These are phyloP conservation scores for Emergomyces orientalis DNA, from an alignment of 2,329 filamentous ascomycete genomes.

Conservation along the genomic window DNA sequence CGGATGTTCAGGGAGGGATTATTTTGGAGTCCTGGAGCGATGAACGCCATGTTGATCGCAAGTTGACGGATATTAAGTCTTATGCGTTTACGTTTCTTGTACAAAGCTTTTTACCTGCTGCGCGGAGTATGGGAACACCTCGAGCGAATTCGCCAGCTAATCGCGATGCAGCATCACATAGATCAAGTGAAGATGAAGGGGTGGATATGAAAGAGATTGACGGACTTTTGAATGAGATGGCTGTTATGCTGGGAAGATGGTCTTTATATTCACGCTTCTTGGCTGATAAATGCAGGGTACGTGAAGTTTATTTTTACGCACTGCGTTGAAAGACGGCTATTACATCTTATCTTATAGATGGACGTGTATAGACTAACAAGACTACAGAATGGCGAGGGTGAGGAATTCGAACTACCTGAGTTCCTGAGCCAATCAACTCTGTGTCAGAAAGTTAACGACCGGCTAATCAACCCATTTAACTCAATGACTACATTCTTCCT, in stretches of 20 bases:
- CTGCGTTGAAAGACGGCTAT: conserved; percentile 11
- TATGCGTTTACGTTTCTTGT: conserved; percentile 97
- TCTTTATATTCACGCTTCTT: conserved; percentile 86
- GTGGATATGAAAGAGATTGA: conserved; percentile 98
- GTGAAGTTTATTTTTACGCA: conserved; percentile 19
- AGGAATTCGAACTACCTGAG: conserved; percentile 55
- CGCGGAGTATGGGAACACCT: conserved; percentile 55
- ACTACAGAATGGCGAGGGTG: conserved; percentile 13
- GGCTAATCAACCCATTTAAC: conserved; percentile 74
- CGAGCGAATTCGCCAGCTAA: conserved; percentile 68
- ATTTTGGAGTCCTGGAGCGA: conserved; percentile 93
- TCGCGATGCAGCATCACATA: conserved; percentile 42
- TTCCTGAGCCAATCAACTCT: conserved; percentile 73
- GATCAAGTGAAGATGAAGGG: conserved; percentile 74
- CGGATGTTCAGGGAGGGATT: conserved; percentile 91
- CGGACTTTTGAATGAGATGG: conserved; percentile 73
- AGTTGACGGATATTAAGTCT: conserved; percentile 88
- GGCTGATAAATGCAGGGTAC: conserved; percentile 72
- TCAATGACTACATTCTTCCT: conserved; percentile 94
- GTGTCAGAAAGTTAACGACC: conserved; percentile 64
- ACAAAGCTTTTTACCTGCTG: conserved; percentile 75
- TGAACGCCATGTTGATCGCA: conserved; percentile 72
- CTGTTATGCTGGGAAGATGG: conserved; percentile 88
- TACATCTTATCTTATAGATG: conserved; percentile 16
- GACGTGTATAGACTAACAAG: conserved; percentile 14